These are phyloP conservation scores for Pisolithus tinctorius DNA, from an alignment of 768 basidiomycete species.

Conservation along the genomic window DNA sequence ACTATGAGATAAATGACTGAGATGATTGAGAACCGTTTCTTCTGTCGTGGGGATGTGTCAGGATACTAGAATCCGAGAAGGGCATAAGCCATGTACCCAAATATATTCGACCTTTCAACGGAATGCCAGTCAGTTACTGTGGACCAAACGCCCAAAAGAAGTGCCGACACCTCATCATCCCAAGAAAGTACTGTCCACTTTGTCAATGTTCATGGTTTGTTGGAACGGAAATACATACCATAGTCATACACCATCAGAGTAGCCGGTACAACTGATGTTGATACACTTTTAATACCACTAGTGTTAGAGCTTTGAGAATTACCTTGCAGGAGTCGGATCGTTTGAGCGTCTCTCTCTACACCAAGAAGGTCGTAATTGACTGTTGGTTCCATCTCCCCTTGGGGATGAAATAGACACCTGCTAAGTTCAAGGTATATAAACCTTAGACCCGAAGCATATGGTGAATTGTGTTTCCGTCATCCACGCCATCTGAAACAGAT, in stretches of 20 bases:
- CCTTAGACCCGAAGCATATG: no score
- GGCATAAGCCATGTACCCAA: not conserved
- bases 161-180: not conserved
- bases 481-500: no score
- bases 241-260: not conserved
- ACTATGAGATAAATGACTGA: not conserved
- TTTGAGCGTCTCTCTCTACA: no score
- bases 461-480: no score
- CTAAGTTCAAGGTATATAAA: no score
- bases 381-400: no score
- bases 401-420: no score
- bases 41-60: not conserved
- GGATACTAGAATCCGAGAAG: not conserved
- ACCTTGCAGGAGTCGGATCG: no score
- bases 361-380: no score
- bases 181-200: not conserved
- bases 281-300: not conserved
- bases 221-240: not conserved
- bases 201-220: no score
- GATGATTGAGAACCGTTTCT: not conserved
- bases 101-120: not conserved
- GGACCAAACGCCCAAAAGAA: not conserved
- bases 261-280: not conserved
- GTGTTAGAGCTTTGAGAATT: no score
- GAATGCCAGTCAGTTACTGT: not conserved